phyloP scores from a whole-genome alignment of 2,329 filamentous ascomycete species.

The Talaromyces rugulosus region DNA sequence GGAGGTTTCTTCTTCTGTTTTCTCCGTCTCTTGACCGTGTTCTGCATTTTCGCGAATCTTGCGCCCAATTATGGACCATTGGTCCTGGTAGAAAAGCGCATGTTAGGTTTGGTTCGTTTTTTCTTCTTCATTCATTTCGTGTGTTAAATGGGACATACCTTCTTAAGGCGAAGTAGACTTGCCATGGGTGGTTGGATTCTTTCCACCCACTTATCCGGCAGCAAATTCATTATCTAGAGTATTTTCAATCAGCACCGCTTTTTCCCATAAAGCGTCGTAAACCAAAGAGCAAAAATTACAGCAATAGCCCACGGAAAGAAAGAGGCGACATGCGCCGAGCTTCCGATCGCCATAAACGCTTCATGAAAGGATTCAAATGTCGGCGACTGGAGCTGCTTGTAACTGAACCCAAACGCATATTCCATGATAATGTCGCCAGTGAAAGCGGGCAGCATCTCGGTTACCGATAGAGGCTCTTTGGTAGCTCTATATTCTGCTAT shows the following conservation, averaged over 20 bases:
- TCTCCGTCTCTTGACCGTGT: not conserved
- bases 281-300: conserved; percentile 2
- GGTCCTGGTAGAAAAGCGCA: conserved; percentile 11
- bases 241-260: not conserved
- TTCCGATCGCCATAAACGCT: conserved; percentile 19
- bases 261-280: not conserved
- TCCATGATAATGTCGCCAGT: conserved; percentile 24
- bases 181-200: conserved; percentile 11
- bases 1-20: not conserved
- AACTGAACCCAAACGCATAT: conserved; percentile 22
- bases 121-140: not conserved
- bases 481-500: conserved; percentile 15
- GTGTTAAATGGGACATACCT: conserved; percentile 5
- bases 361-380: conserved; percentile 22
- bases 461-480: conserved; percentile 13
- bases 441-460: conserved; percentile 17
- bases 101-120: not conserved
- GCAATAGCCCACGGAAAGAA: conserved; percentile 19
- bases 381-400: conserved; percentile 19
- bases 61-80: conserved; percentile 16
- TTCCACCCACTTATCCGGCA: conserved; percentile 13
- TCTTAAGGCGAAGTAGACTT: conserved; percentile 12
- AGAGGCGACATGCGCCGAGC: conserved; percentile 16
- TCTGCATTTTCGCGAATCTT: conserved; percentile 13
- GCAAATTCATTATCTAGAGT: conserved; percentile 7